A percentile compares a stretch with the other conserved stretches of the same genome.
These are phyloP conservation scores for Metroxylon sagu DNA, from an alignment of 176 grass and related monocot genomes.

Conservation along the genomic window DNA sequence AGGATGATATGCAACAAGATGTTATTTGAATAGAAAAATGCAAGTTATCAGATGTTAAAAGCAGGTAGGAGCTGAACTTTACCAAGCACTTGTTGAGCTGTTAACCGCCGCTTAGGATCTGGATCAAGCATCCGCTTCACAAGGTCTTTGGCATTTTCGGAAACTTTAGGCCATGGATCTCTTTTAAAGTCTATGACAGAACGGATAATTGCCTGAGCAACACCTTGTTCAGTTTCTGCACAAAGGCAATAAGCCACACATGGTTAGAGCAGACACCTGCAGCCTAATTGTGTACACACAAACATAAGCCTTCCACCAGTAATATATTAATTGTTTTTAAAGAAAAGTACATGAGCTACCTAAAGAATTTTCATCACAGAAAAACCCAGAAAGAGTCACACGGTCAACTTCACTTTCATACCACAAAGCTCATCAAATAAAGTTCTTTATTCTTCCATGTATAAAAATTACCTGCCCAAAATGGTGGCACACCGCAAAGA, in stretches of 20 bases:
- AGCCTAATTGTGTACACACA: background rate
- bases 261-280: background rate
- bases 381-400: background rate
- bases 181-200: slow-evolving; percentile 17
- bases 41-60: background rate
- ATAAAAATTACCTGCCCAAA: slow-evolving; percentile 14
- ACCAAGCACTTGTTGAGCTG: slow-evolving; percentile 13
- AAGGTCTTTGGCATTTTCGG: slow-evolving; percentile 19
- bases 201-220: slow-evolving; percentile 15
- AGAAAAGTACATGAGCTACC: background rate
- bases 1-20: background rate
- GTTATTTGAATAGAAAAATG: background rate
- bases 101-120: slow-evolving; percentile 1
- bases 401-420: too few relatives aligned
- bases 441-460: background rate
- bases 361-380: background rate
- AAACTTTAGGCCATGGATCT: slow-evolving; percentile 21
- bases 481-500: slow-evolving; percentile 20
- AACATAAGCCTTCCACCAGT: background rate
- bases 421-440: background rate
- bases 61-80: background rate
- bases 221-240: slow-evolving; percentile 19
- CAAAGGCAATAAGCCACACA: background rate
- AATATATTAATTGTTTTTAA: background rate
- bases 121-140: slow-evolving; percentile 8